A percentile compares a stretch with the other conserved stretches of the same genome.
Conservation (phyloP, 306 rosid genomes). For the Ormosia emarginata region DNA sequence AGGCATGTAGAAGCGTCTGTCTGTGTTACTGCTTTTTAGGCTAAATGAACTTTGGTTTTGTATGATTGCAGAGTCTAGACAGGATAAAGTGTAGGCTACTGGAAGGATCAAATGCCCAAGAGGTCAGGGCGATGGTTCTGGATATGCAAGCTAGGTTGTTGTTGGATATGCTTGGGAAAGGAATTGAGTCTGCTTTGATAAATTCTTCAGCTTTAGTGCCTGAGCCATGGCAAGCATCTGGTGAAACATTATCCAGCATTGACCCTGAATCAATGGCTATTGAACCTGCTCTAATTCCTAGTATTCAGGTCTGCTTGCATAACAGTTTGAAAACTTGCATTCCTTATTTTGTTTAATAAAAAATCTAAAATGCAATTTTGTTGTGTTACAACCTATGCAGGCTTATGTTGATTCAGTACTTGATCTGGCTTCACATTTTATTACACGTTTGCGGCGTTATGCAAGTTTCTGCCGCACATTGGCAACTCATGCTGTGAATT, state of each 20-base stretch:
- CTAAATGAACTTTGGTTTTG: conserved; percentile 2
- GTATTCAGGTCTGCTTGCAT: conserved; percentile 64
- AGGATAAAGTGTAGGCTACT: conserved; percentile 94
- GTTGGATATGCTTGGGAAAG: conserved; percentile 98
- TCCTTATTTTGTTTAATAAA: neutral
- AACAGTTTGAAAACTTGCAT: conserved; percentile 13
- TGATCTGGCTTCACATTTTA: conserved; percentile 98
- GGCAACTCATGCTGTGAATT: conserved; percentile 96
- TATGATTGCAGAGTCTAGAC: conserved; percentile 85
- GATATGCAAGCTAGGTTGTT: conserved; percentile 99
- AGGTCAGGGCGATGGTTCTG: conserved; percentile 98
- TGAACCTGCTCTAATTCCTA: conserved; percentile 77
- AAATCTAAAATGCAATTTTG: neutral
- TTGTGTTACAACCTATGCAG: conserved; percentile 44
- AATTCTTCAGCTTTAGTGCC: conserved; percentile 84
- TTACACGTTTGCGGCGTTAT: conserved; percentile 94
- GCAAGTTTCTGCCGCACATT: conserved; percentile 99
- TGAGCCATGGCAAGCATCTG: conserved; percentile 86
- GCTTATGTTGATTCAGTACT: conserved; percentile 97
- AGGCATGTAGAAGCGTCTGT: neutral
- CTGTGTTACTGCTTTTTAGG: neutral
- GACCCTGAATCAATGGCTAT: conserved; percentile 93
- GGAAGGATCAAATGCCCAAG: conserved; percentile 97
- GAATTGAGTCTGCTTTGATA: conserved; percentile 91
- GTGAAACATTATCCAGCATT: conserved; percentile 70